Evolutionary conservation across 2,329 filamentous ascomycete genomes (phyloP), one percentile per base, ranked within the genome.

Genomic region (Fusarium sp.): DNA sequence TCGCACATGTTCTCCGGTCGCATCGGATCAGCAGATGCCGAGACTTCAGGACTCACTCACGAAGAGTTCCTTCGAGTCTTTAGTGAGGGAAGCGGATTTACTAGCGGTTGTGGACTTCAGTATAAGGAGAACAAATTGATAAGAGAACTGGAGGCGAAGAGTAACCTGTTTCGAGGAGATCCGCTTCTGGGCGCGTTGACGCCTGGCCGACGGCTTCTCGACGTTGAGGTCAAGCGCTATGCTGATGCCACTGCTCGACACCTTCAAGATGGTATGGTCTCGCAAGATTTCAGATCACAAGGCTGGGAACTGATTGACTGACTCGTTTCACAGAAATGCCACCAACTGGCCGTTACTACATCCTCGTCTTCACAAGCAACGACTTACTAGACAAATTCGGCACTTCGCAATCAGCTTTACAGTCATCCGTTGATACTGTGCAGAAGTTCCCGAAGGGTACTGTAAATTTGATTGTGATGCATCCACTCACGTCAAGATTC

Each of bases 1-100:
- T 68, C 65, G 0, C 65, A 68, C 22, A 68, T 68, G 65, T 68
- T 68, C 41, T 68, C 65, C 3, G 65, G 65, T 12, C 54, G 47
- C 14, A 68, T 68, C 1, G 65, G 63, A 7, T 67, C 65, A 22
- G 47, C 36, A 4, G 65, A 68, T 8, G 55, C 62, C 7, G 42
- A 39, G 5, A 29, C 47, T 1, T 62, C 65, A 0, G 65, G 65
- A 0, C 17, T 68, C 1, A 68, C 65, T 3, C 65, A 68, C 7
- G 62, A 67, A 29, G 54, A 68, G 14, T 68, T 68, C 12, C 65
- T 68, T 29, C 36, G 65, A 2, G 65, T 68, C 0, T 68, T 68
- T 1, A 68, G 62, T 7, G 65, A 68, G 1, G 65, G 65, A 0
- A 68, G 65, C n/a, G 65, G 65, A 0, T 68, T 68, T 1, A 68